A percentile compares a stretch with the other conserved stretches of the same genome.
phyloP scores from a whole-genome alignment of 805 yeast genomes.

The Saturnispora ahearnii region DNA sequence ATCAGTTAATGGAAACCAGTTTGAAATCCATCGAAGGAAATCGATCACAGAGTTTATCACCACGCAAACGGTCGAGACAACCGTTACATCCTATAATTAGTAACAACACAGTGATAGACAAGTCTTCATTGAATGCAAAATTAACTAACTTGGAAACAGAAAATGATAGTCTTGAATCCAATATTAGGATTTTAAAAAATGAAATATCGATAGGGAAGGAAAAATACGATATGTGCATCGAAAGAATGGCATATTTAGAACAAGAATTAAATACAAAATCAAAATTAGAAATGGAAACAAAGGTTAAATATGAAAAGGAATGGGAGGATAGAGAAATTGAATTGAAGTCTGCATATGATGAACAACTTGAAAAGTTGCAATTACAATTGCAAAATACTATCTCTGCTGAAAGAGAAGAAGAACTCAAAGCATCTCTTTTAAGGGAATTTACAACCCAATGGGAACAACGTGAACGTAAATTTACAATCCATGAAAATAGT shows the following conservation, averaged over 20 bases:
- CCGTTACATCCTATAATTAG: background rate
- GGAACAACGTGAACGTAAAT: background rate
- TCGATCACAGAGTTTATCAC: background rate
- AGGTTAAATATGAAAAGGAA: background rate
- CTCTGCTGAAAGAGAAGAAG: background rate
- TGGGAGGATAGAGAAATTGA: background rate
- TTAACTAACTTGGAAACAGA: conserved; percentile 19
- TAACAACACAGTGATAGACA: background rate
- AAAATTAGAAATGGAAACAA: background rate
- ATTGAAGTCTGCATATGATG: background rate
- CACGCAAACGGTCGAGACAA: conserved; percentile 7
- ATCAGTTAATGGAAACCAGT: conserved; percentile 1
- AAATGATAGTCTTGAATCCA: conserved; percentile 21
- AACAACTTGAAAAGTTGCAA: background rate
- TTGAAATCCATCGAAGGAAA: background rate
- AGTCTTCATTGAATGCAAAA: conserved; percentile 8
- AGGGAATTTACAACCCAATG: background rate
- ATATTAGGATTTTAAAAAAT: conserved; percentile 14
- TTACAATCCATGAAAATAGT: background rate
- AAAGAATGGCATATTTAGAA: conserved; percentile 20
- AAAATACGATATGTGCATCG: conserved; percentile 16
- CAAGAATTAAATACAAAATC: conserved; percentile 7
- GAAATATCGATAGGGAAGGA: conserved; percentile 10
- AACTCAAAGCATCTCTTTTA: background rate
- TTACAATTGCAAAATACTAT: background rate